phyloP scores from a whole-genome alignment of 495 filamentous ascomycete species.

The Usnea hakonensis region DNA sequence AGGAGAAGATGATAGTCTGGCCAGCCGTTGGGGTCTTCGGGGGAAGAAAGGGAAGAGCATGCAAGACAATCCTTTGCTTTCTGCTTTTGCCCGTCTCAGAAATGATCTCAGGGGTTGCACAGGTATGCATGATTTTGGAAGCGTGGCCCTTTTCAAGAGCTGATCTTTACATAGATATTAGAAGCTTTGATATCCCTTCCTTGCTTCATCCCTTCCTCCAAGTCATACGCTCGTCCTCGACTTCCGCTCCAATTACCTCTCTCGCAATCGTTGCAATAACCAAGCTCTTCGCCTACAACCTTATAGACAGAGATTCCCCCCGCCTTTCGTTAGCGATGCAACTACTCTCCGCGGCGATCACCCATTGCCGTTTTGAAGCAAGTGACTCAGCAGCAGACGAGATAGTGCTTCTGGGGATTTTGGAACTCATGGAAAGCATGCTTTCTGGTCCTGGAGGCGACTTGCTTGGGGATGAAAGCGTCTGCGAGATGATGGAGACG shows the following conservation, averaged over 20 bases:
- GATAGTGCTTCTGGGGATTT: conserved; percentile 83
- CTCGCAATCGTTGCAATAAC: conserved; percentile 91
- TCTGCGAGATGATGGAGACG: conserved; percentile 99
- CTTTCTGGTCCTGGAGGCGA: conserved; percentile 86
- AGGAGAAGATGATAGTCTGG: conserved; percentile 47
- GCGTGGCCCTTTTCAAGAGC: background rate
- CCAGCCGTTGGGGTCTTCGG: conserved; percentile 76
- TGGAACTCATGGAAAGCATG: conserved; percentile 98
- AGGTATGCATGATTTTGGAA: conserved; percentile 46
- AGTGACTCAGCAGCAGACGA: conserved; percentile 92
- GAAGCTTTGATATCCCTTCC: conserved; percentile 78
- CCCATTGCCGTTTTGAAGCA: conserved; percentile 95
- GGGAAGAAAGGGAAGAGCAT: conserved; percentile 98
- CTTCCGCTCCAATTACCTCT: conserved; percentile 91
- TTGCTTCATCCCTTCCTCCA: conserved; percentile 93
- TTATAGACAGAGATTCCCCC: conserved; percentile 75
- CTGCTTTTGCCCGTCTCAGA: conserved; percentile 83
- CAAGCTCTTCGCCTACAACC: conserved; percentile 93
- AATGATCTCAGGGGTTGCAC: conserved; percentile 86
- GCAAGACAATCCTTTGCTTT: conserved; percentile 96
- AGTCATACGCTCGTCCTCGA: conserved; percentile 93
- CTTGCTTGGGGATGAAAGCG: conserved; percentile 87
- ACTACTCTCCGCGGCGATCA: conserved; percentile 86
- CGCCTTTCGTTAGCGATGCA: conserved; percentile 89
- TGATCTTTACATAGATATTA: conserved; percentile 57